Base-by-base conservation (phyloP, 176 grass and related monocot genomes). In the Musa troglodytarum region DNA sequence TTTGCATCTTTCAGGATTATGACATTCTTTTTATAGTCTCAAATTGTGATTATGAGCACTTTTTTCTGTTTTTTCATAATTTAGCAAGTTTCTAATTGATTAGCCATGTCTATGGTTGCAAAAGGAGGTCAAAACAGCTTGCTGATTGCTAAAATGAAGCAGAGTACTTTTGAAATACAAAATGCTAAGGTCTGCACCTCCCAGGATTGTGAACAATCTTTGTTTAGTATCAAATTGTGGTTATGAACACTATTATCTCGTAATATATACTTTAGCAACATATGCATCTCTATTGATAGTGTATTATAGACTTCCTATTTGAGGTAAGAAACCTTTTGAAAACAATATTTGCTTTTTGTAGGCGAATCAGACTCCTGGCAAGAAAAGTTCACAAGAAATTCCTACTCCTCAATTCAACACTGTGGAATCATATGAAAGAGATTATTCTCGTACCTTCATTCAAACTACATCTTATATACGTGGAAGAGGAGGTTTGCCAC, bases 361-460 rank as follows among this genome's bases (percentile, higher is more conserved):
- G 92, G 81, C 80, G 72, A 88, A 83, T 74, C 72, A 78, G 85
- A 53, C 85, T 74, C 69, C 73, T 65, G 80, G 62, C 63, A 96
- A 90, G 89, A 96, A 90, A 78, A 88, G 83, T 84, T 76, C 77
- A 69, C 90, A 93, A 84, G 90, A 99, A 77, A 99, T 99, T 84
- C 90, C 90, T 73, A 99, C 95, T 61, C 95, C 95, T 16, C 88
- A 99, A 77, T 99, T 91, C 26, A 84, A 83, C 84, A 22, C 22
- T 78, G 95, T 92, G 56, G 88, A 88, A 24, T 89, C 90, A n/a
- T 99, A 99, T 59, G 91, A 99, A 89, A 94, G 95, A 82, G 95
- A 99, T 63, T 99, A 99, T 78, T 89, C 90, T 63, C 84, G 88
- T 53, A 99, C 95, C 81, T 99, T 99, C 72, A 73, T 73, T 78